Conservation (phyloP, 345 rosid genomes). For the Brassica napus region Da-Ae NC_063437.1:3925001-3925500, state of each 20-base stretch:
- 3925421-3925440: slow-evolving; percentile 18
- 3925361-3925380: slow-evolving; percentile 62
- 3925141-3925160: slow-evolving; percentile 61
- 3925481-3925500: slow-evolving; percentile 9
- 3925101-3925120: slow-evolving; percentile 54
- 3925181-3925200: slow-evolving; percentile 72
- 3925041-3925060: slow-evolving; percentile 31
- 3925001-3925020: slow-evolving; percentile 38
- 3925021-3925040: slow-evolving; percentile 46
- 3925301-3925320: slow-evolving; percentile 66
- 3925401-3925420: slow-evolving; percentile 50
- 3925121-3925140: slow-evolving; percentile 58
- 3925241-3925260: slow-evolving; percentile 6
- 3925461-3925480: slow-evolving; percentile 2
- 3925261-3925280: slow-evolving; percentile 16
- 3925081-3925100: slow-evolving; percentile 52
- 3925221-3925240: neutral
- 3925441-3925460: slow-evolving; percentile 33
- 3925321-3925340: slow-evolving; percentile 99
- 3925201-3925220: neutral
- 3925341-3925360: slow-evolving; percentile 99
- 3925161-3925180: slow-evolving; percentile 49
- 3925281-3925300: slow-evolving; percentile 15
- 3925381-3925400: slow-evolving; percentile 68
- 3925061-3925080: slow-evolving; percentile 45